Evolutionary conservation across 192 early-diverging fungal genomes (phyloP).

Genomic region (Mortierella claussenii): DNA sequence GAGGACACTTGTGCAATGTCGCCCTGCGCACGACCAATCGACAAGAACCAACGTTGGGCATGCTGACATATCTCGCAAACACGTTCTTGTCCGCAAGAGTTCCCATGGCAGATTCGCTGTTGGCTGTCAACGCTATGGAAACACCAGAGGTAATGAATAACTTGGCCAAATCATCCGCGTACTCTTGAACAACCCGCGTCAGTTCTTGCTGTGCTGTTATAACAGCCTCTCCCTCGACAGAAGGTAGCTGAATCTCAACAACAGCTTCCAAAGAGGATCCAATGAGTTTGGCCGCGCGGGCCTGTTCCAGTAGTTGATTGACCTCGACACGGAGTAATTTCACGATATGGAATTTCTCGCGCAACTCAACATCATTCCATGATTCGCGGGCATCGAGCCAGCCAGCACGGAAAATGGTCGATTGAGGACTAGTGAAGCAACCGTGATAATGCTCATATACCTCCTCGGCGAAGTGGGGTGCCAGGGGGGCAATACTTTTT

Average conservation of each 20-base stretch:
- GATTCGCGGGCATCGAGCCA: conserved; percentile 20
- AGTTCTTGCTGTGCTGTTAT: not conserved
- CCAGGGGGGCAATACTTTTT: conserved; percentile 34
- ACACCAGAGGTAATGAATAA: conserved; percentile 59
- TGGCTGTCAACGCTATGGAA: conserved; percentile 17
- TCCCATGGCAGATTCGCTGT: too few relatives aligned
- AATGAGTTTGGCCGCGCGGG: conserved; percentile 28
- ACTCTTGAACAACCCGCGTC: conserved; percentile 1
- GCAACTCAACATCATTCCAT: conserved; percentile 17
- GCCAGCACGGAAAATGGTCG: conserved; percentile 20
- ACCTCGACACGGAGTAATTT: conserved; percentile 26
- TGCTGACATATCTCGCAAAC: conserved; percentile 1
- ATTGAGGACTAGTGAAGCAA: conserved; percentile 14
- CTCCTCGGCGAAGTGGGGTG: conserved; percentile 47
- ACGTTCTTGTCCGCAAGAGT: conserved; percentile 12
- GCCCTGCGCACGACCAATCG: conserved; percentile 62
- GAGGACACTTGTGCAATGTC: conserved; percentile 73
- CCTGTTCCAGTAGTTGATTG: conserved; percentile 38
- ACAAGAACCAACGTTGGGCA: conserved; percentile 16
- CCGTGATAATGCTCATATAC: conserved; percentile 42
- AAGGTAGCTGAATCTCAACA: conserved; percentile 22
- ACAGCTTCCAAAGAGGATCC: conserved; percentile 30
- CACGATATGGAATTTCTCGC: conserved; percentile 34
- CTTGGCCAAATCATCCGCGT: conserved; percentile 24
- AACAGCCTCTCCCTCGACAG: not conserved